Evolutionary conservation across 768 basidiomycete genomes (phyloP).

Genomic region (Tylopilus intermedius): DNA sequence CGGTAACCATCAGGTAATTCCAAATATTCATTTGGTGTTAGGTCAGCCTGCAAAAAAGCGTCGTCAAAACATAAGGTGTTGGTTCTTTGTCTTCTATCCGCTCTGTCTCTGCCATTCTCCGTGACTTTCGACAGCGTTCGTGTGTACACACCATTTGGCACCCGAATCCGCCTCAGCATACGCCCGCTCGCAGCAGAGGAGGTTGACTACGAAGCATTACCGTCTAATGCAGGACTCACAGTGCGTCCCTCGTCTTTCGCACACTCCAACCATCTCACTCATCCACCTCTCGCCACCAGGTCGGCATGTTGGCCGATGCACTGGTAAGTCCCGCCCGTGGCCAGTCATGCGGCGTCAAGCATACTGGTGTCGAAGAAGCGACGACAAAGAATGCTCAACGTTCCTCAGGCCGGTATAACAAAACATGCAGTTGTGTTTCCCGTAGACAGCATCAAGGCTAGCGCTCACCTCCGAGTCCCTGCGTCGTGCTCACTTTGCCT

Average conservation of each 20-base stretch:
- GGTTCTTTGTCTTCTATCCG: background rate
- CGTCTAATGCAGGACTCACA: conserved; percentile 73
- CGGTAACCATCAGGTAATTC: no score
- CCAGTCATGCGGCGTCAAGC: no score
- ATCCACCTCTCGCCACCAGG: conserved; percentile 39
- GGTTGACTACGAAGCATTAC: conserved; percentile 62
- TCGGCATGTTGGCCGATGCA: conserved; percentile 97
- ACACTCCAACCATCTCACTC: conserved; percentile 11
- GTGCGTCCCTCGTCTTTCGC: conserved; percentile 33
- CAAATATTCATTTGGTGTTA: no score
- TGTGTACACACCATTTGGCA: background rate
- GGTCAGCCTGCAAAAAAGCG: background rate
- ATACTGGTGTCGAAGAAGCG: no score
- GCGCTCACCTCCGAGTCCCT: conserved; percentile 23
- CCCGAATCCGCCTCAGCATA: conserved; percentile 5
- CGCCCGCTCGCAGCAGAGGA: conserved; percentile 32
- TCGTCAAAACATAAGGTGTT: background rate
- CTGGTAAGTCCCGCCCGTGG: conserved; percentile 53
- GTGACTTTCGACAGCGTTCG: conserved; percentile 1
- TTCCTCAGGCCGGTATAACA: conserved; percentile 33
- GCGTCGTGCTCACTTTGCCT: conserved; percentile 1
- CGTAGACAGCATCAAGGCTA: conserved; percentile 94
- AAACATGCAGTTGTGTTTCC: conserved; percentile 99
- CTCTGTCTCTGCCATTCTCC: background rate
- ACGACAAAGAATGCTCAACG: no score